Evolutionary conservation across 2,329 filamentous ascomycete genomes (phyloP).

Genomic region (Dactylonectria estremocensis): DNA sequence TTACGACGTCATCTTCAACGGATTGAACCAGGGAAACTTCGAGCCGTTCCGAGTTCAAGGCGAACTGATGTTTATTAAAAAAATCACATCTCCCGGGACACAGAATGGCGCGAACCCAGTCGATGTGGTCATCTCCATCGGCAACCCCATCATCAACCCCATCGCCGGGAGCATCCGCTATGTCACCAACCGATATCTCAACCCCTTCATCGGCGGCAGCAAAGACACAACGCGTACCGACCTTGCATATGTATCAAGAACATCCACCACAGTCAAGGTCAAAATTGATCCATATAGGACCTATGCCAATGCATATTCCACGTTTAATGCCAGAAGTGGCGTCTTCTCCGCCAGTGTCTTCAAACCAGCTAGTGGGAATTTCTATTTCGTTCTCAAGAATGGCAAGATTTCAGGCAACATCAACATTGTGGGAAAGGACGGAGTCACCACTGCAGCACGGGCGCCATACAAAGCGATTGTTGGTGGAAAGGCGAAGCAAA

Average conservation of each 20-base stretch:
- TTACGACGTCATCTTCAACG: constrained; percentile 22
- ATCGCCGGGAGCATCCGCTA: constrained; percentile 29
- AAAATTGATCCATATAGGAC: constrained; percentile 14
- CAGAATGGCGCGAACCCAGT: constrained; percentile 23
- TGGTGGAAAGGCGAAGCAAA: background rate
- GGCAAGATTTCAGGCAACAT: constrained; percentile 23
- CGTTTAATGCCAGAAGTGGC: constrained; percentile 23
- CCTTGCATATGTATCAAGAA: constrained; percentile 23
- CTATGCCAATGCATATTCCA: constrained; percentile 8
- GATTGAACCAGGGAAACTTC: constrained; percentile 18
- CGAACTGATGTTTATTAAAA: constrained; percentile 16
- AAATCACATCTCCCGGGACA: constrained; percentile 10
- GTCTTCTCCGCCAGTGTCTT: constrained; percentile 10
- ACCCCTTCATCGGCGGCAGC: constrained; percentile 19
- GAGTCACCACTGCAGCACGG: constrained; percentile 3
- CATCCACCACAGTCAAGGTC: constrained; percentile 15
- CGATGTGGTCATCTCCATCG: constrained; percentile 25
- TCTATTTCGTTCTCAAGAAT: constrained; percentile 17
- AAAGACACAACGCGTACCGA: constrained; percentile 13
- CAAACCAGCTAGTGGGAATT: constrained; percentile 18
- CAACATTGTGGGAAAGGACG: constrained; percentile 2
- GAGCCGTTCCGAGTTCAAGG: constrained; percentile 15
- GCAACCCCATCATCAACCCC: constrained; percentile 18
- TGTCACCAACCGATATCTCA: constrained; percentile 28
- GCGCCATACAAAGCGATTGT: constrained; percentile 9